Evolutionary conservation across 1,284 basidiomycete species (phyloP), one percentile per base, ranked within the genome.

Genomic region (Puccinia polysora): DNA sequence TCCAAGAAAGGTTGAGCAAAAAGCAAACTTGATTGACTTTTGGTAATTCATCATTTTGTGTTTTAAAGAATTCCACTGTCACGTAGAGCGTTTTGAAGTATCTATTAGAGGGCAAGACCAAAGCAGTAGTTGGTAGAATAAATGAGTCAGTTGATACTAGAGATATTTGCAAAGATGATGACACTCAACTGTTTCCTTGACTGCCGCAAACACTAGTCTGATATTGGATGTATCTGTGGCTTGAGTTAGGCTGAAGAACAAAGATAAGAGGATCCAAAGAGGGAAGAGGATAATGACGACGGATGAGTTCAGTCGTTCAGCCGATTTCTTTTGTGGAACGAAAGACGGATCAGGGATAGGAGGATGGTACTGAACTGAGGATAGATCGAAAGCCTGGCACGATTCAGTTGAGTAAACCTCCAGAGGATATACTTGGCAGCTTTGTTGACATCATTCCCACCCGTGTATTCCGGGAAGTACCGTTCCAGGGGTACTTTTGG

Each of bases 371-470:
- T 15, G 25, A n/a, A 75, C 74, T 96, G 92, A 0, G 92, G 91
- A 81, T 96, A 96, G 14, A 96, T 89, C 73, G 88, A 90, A 74
- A 96, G 80, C 67, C 89, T 82, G 38, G 91, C 91, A 32, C 92
- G 83, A 79, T 98, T 98, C 53, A 90, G 89, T 80, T 96, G 91
- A 82, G 94, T 96, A 77, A 97, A 97, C 75, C 91, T 83, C 95
- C 94, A 97, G 25, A 98, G 82, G 74, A 97, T 96, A 78, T 95
- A 98, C 79, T 97, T 97, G 2, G 94, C 92, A 1, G 92, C 95
- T 81, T 97, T 97, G 83, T 96, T 96, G 80, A 97, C 90, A 78
- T 97, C 93, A 7, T 88, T 81, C 0, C 94, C 94, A 43, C 91
- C 90, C 0, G 91, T 91, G 81, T 97, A 98, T 78, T 97, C 95